These are phyloP conservation scores for Lagenidium giganteum DNA, from an alignment of 352 stramenopile genomes.

Conservation along the genomic window DNA sequence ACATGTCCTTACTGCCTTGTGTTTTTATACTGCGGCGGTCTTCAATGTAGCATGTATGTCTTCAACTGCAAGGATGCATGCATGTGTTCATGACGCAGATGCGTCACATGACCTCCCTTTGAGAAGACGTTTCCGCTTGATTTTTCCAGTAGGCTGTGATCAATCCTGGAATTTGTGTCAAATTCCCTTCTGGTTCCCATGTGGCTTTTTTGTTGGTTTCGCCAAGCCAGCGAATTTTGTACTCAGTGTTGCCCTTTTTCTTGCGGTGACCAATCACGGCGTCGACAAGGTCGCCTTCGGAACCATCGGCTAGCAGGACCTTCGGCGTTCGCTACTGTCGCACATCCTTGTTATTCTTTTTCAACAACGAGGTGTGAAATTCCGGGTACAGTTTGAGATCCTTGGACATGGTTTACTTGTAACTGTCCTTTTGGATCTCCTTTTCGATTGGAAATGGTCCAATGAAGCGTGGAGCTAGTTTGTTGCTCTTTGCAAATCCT, in stretches of 20 bases:
- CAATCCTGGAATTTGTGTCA: background rate
- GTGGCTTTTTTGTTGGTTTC: background rate
- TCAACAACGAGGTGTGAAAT: constrained; percentile 14
- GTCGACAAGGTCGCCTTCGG: constrained; percentile 1
- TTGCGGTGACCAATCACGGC: background rate
- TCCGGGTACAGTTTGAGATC: constrained; percentile 10
- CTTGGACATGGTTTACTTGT: constrained; percentile 5
- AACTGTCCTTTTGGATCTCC: constrained; percentile 1
- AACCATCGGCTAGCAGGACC: background rate
- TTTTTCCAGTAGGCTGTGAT: constrained; percentile 4
- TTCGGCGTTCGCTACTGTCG: constrained; percentile 5
- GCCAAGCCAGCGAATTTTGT: constrained; percentile 4
- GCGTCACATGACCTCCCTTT: no score
- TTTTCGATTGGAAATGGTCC: constrained; percentile 6
- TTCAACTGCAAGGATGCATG: no score
- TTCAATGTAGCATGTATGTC: no score
- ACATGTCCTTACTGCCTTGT: no score
- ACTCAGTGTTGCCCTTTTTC: background rate
- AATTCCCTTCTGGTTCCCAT: background rate
- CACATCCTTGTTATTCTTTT: constrained; percentile 6
- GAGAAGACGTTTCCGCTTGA: no score
- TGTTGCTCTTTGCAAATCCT: constrained; percentile 4
- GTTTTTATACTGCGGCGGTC: no score
- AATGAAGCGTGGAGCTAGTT: constrained; percentile 12
- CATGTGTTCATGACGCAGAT: no score